Conservation (phyloP, 1,284 basidiomycete species). For the Gymnopus androsaceus region DNA sequence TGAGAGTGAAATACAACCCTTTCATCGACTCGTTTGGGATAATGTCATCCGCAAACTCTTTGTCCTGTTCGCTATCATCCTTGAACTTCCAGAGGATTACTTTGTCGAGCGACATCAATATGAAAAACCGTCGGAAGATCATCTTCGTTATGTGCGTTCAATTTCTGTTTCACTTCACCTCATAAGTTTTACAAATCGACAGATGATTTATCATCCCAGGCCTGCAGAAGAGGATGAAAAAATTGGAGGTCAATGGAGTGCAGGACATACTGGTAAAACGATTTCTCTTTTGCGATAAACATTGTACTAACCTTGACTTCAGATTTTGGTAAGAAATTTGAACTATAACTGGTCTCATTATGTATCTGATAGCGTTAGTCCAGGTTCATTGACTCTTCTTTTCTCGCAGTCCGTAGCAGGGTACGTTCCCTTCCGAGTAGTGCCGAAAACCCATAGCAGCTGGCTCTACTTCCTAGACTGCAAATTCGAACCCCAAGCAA, state of each 20-base stretch:
- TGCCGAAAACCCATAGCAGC: background rate
- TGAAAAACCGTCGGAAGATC: conserved; percentile 26
- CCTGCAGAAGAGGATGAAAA: conserved; percentile 24
- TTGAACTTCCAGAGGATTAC: conserved; percentile 32
- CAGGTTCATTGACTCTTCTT: conserved; percentile 27
- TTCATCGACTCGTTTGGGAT: conserved; percentile 26
- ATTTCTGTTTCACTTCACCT: background rate
- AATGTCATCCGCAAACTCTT: conserved; percentile 25
- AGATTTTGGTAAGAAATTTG: background rate
- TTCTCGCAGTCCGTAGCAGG: conserved; percentile 29
- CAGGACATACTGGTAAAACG: conserved; percentile 25
- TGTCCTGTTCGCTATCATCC: conserved; percentile 28
- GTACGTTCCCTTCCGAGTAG: conserved; percentile 13
- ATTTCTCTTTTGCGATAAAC: background rate
- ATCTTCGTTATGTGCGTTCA: conserved; percentile 27
- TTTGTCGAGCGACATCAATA: conserved; percentile 27
- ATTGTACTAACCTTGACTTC: background rate
- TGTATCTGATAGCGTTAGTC: background rate
- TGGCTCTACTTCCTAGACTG: conserved; percentile 18
- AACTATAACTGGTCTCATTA: background rate
- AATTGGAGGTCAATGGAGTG: conserved; percentile 22
- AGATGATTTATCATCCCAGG: conserved; percentile 28
- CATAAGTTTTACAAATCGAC: background rate
- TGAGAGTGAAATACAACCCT: conserved; percentile 24
- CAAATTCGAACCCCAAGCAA: conserved; percentile 28